phyloP scores from a whole-genome alignment of 2,329 filamentous ascomycete genomes.

The Chrysoporthe austroafricana region DNA sequence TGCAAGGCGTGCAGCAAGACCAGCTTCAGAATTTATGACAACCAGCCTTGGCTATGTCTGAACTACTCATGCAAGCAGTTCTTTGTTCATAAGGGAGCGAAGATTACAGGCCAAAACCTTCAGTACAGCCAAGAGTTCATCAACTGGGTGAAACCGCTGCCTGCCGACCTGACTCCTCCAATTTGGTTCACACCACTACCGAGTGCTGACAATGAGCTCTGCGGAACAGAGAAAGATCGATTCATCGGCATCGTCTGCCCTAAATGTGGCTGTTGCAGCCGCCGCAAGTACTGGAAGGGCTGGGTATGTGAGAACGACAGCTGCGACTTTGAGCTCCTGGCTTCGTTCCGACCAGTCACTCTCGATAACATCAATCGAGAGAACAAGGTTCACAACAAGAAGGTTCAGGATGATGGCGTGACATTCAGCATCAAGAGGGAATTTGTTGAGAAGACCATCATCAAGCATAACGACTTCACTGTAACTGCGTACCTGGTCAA shows the following conservation, averaged over 20 bases:
- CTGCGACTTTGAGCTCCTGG: slow-evolving; percentile 50
- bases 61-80: neutral
- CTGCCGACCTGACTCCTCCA: slow-evolving; percentile 44
- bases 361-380: slow-evolving; percentile 32
- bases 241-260: slow-evolving; percentile 71
- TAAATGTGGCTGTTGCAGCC: slow-evolving; percentile 62
- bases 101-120: slow-evolving; percentile 35
- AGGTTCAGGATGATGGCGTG: neutral
- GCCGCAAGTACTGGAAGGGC: slow-evolving; percentile 62
- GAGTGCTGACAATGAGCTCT: slow-evolving; percentile 39
- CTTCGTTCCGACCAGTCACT: slow-evolving; percentile 34
- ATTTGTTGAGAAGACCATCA: neutral
- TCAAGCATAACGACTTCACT: slow-evolving; percentile 32
- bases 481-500: slow-evolving; percentile 47
- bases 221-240: slow-evolving; percentile 53
- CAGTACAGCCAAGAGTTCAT: slow-evolving; percentile 63
- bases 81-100: neutral
- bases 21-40: slow-evolving; percentile 8
- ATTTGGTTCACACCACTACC: slow-evolving; percentile 43
- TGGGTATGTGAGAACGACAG: slow-evolving; percentile 56
- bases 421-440: neutral
- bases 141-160: slow-evolving; percentile 52
- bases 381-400: neutral
- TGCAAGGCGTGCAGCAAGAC: slow-evolving; percentile 7
- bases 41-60: slow-evolving; percentile 20